Conservation (phyloP, 345 rosid genomes). For the Lagerstroemia speciosa region DNA sequence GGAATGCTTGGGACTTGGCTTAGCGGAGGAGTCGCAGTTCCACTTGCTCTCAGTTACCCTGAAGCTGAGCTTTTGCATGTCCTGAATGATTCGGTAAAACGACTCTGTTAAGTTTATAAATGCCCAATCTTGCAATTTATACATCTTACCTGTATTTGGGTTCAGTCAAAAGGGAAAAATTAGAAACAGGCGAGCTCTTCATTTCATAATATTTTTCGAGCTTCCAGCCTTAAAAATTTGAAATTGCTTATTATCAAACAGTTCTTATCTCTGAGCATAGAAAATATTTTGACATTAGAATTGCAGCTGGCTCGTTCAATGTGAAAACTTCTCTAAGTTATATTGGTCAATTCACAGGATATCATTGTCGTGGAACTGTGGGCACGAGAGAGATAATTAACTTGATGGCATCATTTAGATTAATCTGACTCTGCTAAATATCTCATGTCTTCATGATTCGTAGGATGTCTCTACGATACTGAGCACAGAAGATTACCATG, state of each 20-base stretch:
- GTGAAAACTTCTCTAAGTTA: not conserved
- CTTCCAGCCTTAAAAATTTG: not conserved
- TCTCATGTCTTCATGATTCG: not conserved
- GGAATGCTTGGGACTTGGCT: constrained; percentile 89
- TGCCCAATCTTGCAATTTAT: not conserved
- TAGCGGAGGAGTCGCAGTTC: constrained; percentile 94
- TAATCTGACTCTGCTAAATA: not conserved
- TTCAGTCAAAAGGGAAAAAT: not conserved
- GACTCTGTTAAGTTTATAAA: not conserved
- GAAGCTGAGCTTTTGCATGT: constrained; percentile 91
- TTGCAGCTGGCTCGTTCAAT: not conserved
- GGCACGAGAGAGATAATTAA: not conserved
- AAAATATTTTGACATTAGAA: not conserved
- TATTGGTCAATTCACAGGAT: not conserved
- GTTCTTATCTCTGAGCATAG: not conserved
- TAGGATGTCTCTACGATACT: constrained; percentile 73
- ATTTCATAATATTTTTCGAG: not conserved
- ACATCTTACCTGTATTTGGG: not conserved
- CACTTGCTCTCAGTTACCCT: constrained; percentile 90
- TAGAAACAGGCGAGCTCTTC: not conserved
- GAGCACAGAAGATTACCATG: constrained; percentile 66
- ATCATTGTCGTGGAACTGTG: not conserved
- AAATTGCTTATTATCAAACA: not conserved
- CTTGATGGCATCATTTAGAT: not conserved
- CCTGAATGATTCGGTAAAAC: constrained; percentile 68